Evolutionary conservation across 2,329 filamentous ascomycete species (phyloP), one percentile per base, ranked within the genome.

Genomic region (Xylaria digitata): DNA sequence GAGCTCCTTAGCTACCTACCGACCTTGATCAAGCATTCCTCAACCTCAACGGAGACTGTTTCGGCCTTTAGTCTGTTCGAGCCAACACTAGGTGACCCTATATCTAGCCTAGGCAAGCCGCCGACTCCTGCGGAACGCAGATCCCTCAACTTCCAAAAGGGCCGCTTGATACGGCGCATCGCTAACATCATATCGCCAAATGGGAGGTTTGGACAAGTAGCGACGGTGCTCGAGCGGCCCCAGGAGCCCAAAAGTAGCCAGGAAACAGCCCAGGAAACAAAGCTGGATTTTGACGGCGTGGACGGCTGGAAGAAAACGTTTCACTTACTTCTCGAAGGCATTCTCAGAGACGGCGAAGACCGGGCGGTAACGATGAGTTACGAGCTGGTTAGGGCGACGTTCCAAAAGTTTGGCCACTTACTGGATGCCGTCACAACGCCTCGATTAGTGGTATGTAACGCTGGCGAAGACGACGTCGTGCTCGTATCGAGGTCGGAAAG

Each of bases 291-390:
- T 32, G 71, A 73, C 58, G 79, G 78, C 46, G 76, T 75, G 2
- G 75, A 75, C 6, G 83, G 81, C 1, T 90, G 88, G 89, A 82
- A 82, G 0, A 78, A 82, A 37, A 86, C 87, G 0, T 90, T 90
- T 61, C 82, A 86, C 45, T 78, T 81, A 2, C 76, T 90, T 61
- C 74, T 90, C 8, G 88, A 90, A 69, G 81, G 81, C 0, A 78
- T 87, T 2, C 75, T 90, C 19, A 80, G 86, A 9, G 89, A 90
- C 68, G 86, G 83, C 0, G 88, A 90, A 74, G 87, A 89, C 69
- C 82, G 86, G 78, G 81, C 83, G 0, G 81, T 90, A 3, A 82
- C 84, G 26, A 78, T 90, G n/a, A 83, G 83, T 3, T 90, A 90
- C 70, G 80, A 83, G 26, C 76, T 80, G 4, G 83, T 90, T 2